A percentile compares a stretch with the other conserved stretches of the same genome.
phyloP scores from a whole-genome alignment of 495 filamentous ascomycete genomes.

The Xylona heveae region DNA sequence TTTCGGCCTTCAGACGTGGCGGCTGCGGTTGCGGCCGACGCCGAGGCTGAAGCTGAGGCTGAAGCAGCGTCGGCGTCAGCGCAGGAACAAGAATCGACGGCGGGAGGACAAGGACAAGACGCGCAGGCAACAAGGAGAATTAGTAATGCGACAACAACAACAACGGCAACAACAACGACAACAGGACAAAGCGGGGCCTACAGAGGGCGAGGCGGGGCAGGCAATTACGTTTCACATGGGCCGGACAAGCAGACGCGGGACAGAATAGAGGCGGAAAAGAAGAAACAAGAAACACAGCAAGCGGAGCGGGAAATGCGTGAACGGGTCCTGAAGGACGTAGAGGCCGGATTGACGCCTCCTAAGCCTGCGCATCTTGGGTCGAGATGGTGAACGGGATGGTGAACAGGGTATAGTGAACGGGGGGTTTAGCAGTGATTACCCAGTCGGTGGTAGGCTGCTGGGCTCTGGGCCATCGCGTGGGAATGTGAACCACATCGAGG shows the following conservation, averaged over 20 bases:
- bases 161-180: slow-evolving; percentile 4
- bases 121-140: slow-evolving; percentile 9
- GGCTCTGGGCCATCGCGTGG: too few species aligned
- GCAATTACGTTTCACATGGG: slow-evolving; percentile 24
- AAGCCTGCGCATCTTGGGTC: slow-evolving; percentile 13
- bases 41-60: slow-evolving; percentile 2
- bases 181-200: slow-evolving; percentile 4
- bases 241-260: slow-evolving; percentile 8
- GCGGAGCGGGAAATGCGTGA: slow-evolving; percentile 15
- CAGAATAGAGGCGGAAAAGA: slow-evolving; percentile 9
- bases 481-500: too few species aligned
- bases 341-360: slow-evolving; percentile 20
- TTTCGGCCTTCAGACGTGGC: slow-evolving; percentile 15
- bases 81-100: too few species aligned
- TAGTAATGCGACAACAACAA: slow-evolving; percentile 7
- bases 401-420: slow-evolving; percentile 6
- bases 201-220: slow-evolving; percentile 34
- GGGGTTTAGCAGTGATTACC: slow-evolving; percentile 4
- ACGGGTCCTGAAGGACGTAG: slow-evolving; percentile 22
- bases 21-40: slow-evolving; percentile 8
- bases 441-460: too few species aligned
- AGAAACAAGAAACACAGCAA: slow-evolving; percentile 13
- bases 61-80: slow-evolving; percentile 8
- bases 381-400: too few species aligned
- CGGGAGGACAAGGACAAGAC: too few species aligned